Evolutionary conservation across 768 basidiomycete genomes (phyloP), one percentile per base, ranked within the genome.

Genomic region (Suillus ampliporus): DNA sequence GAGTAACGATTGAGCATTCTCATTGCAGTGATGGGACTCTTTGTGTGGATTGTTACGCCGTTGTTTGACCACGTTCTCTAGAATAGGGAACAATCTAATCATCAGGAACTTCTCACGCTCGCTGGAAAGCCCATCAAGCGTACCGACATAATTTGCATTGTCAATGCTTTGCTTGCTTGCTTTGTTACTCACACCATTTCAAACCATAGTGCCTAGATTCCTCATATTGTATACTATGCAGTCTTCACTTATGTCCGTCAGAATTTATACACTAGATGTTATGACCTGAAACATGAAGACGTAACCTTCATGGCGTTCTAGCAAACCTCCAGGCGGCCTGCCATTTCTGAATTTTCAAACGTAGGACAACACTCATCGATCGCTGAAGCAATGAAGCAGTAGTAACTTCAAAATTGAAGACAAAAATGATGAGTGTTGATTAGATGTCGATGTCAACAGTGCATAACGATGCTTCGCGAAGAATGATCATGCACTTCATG

Each of bases 31-130:
- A 76, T 47, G 73, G 74, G 35, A 74, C 76, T 52, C 15, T 76
- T 60, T 74, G 73, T 48, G 44, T 74, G 43, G 73, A 74, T 53
- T 74, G 73, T 53, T 74, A 76, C 51, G 69, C 69, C n/a, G 52
- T 71, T 19, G 64, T 74, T 46, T 56, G 54, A 23, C 17, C 26
- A 56, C 17, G 26, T 40, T 37, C 37, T 54, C 23, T 38, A 54
- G 53, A 17, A 54, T 17, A n/a, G 23, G 26, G 37, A 40, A 13
- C 23, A 40, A 19, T 56, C 19, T n/a, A 31, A 51, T 11, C 50
- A 34, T 11, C 28, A 31, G 17, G 37, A 26, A 11, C 17, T 19
- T 35, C 23, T 61, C 53, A 19, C 56, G n/a, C 23, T 61, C 8
- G 34, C 58, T 7, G n/a, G 23, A 35, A 38, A 19, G 23, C 26